phyloP scores from a whole-genome alignment of 345 rosid genomes.

The Pelargonium nanum region DNA sequence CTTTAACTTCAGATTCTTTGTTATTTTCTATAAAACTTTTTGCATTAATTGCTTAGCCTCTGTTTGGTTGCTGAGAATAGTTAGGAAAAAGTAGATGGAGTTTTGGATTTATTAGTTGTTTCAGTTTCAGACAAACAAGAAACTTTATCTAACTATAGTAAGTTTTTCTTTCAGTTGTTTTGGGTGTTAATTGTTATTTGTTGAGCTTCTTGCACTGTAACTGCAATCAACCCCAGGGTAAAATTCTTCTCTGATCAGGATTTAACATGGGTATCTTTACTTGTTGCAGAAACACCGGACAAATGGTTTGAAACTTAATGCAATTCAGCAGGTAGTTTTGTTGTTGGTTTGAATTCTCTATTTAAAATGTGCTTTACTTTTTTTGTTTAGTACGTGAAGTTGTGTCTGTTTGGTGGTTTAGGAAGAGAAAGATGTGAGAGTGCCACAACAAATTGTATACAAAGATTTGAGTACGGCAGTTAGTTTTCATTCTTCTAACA shows the following conservation, averaged over 20 bases:
- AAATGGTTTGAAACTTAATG: slow-evolving; percentile 37
- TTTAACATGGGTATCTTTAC: background rate
- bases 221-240: background rate
- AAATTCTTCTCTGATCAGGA: background rate
- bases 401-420: slow-evolving; percentile 20
- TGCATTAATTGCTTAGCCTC: no score
- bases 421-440: slow-evolving; percentile 64
- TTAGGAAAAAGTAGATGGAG: background rate
- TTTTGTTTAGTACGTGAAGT: background rate
- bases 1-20: background rate
- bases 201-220: background rate
- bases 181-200: no score
- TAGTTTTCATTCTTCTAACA: slow-evolving; percentile 19
- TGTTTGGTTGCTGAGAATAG: background rate
- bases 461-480: slow-evolving; percentile 36
- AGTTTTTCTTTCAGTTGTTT: no score
- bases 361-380: slow-evolving; percentile 4
- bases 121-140: no score
- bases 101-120: background rate
- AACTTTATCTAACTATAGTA: no score
- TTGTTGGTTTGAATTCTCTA: background rate
- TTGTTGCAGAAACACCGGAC: slow-evolving; percentile 50
- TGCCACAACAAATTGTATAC: slow-evolving; percentile 55
- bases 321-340: slow-evolving; percentile 45
- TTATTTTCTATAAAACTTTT: no score